Percentiles rank a stretch among this genome's conserved stretches.
Conservation (phyloP, 441 rosid species). For the Melastoma candidum region DNA sequence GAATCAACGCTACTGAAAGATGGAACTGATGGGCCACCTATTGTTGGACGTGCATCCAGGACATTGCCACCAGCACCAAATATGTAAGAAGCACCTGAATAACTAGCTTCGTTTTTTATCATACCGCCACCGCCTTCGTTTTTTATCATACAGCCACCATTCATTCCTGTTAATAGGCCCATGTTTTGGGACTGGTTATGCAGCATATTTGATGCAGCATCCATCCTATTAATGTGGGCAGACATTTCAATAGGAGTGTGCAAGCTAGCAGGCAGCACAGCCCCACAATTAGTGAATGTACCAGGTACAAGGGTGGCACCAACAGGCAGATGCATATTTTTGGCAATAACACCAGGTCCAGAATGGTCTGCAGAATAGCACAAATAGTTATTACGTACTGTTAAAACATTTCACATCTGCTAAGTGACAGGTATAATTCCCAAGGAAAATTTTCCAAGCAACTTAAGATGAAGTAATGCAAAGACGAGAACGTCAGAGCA, state of each 20-base stretch:
- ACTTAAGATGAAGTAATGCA: neutral
- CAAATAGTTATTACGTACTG: constrained; percentile 50
- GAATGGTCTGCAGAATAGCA: constrained; percentile 8
- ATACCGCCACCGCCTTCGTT: constrained; percentile 54
- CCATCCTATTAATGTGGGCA: constrained; percentile 51
- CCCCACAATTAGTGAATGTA: constrained; percentile 58
- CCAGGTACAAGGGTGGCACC: constrained; percentile 38
- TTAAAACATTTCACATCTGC: neutral
- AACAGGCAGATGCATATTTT: constrained; percentile 45
- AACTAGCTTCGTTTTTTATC: constrained; percentile 74
- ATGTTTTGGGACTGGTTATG: constrained; percentile 59
- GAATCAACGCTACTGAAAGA: constrained; percentile 72
- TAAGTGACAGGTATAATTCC: too few species aligned
- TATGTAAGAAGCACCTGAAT: constrained; percentile 51
- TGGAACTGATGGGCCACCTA: constrained; percentile 55
- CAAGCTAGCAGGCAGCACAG: constrained; percentile 44
- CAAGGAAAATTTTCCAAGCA: too few species aligned
- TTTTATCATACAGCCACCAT: constrained; percentile 66
- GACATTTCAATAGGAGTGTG: constrained; percentile 56
- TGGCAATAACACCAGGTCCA: constrained; percentile 43
- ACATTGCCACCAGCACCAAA: constrained; percentile 63
- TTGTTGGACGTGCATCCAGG: constrained; percentile 52
- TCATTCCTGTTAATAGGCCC: constrained; percentile 60
- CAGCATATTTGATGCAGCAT: constrained; percentile 44
- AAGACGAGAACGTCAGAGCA: constrained; percentile 1